Evolutionary conservation across 495 filamentous ascomycete genomes (phyloP), one percentile per base, ranked within the genome.

Genomic region (Xylaria bambusicola): DNA sequence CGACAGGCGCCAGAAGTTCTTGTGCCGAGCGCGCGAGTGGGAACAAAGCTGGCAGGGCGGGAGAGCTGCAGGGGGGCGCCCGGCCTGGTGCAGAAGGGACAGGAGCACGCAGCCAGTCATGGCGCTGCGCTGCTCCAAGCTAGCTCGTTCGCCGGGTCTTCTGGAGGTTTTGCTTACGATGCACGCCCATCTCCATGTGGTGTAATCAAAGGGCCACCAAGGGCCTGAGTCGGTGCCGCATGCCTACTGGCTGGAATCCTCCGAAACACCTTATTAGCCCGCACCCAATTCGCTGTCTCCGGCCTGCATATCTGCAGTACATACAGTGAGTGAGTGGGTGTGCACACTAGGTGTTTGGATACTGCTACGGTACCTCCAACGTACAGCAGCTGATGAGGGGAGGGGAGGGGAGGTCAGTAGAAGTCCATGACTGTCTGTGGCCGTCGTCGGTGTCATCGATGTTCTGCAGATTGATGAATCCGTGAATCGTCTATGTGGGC

Each of bases 1-100:
- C 56, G 53, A 70, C 65, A 60, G 56, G 56, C 51, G 60, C 64
- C 61, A 13, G n/a, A n/a, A 38, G 36, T 38, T 38, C 13, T 10
- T 38, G 36, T 38, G 36, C 36, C 36, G 62, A 63, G 66, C 66
- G 58, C 52, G 60, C 59, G 56, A 24, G 5, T 23, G 38, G 31
- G 23, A 50, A 15, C 21, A 48, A 41, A 50, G 35, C 45, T 58
- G 58, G 58, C 50, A 61, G 40, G 44, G 58, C 49, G 42, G 44
- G 41, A 49, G 33, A 23, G 33, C 56, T 58, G 47, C 56, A 58
- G 56, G 56, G 54, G 56, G 56, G 17, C 31, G 44, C 58, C 58
- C 51, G 58, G 58, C 29, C 42, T 50, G 44, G 45, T 50, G 58
- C 58, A 61, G 51, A 42, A 46, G 33, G 31, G 40, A n/a, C n/a